Evolutionary conservation across 495 filamentous ascomycete genomes (phyloP), one percentile per base, ranked within the genome.

Genomic region (Achaetomiella virescens): DNA sequence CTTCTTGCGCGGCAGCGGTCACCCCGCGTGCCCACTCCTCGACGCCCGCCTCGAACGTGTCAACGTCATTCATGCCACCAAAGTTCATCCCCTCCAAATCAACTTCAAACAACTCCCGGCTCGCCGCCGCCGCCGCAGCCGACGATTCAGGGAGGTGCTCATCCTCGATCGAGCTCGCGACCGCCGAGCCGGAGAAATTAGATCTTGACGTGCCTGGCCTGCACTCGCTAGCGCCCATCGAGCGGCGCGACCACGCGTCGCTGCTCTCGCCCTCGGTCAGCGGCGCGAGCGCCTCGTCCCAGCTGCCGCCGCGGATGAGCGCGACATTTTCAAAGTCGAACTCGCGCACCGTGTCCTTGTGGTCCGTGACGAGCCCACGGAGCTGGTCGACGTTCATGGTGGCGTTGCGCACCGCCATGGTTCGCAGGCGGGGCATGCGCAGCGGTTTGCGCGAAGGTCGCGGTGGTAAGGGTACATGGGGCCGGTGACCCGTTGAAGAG

Each of bases 201-300:
- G 69, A 60, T 52, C 57, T 24, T 2, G 64, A 55, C 9, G 60
- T 66, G 10, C 43, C 22, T 1, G 66, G 59, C 18, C 63, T 61
- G 21, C 29, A 49, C 40, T 63, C 59, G 15, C 51, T 62, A n/a
- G 54, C 60, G 3, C 35, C 52, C 7, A 68, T n/a, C 6, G 72
- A 76, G 35, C 70, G 62, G 12, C 74, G 61, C 12, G 68, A 74
- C 75, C 75, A 78, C n/a, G 58, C 59, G 24, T 70, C 69, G 24
- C 64, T 60, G 3, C 44, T 21, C 20, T 24, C 49, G 47, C 64
- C 65, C 17, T 70, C 66, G 45, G 79, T 82, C 55, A 91, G 66
- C 3, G 86, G 85, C 29, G 78, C 81, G 3, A 90, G 75, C 2
- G 87, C 88, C 44, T 88, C 84, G 52, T 91, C 85, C 88, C 87